Conservation (phyloP, 2,329 filamentous ascomycete genomes). For the Beauveria sp. region DNA sequence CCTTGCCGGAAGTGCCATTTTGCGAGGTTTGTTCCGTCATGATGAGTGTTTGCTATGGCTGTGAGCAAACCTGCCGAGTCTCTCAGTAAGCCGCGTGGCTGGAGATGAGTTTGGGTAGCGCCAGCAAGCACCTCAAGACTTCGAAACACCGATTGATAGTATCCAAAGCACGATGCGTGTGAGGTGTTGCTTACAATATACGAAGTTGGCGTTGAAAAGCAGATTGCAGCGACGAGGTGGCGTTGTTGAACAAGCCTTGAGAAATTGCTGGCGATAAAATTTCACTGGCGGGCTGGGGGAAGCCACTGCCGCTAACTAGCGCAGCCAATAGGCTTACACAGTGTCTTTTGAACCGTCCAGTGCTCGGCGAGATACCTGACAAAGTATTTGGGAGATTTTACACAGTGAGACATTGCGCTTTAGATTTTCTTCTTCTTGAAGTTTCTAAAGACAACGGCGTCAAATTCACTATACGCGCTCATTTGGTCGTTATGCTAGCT, state of each 20-base stretch:
- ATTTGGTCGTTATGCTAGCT: no score
- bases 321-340: slow-evolving; percentile 11
- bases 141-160: background rate
- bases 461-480: no score
- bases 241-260: slow-evolving; percentile 1
- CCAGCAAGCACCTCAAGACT: background rate
- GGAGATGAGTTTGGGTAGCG: background rate
- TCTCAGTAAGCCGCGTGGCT: background rate
- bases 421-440: no score
- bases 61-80: background rate
- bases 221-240: background rate
- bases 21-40: slow-evolving; percentile 21
- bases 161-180: background rate
- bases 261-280: background rate
- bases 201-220: background rate
- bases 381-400: no score
- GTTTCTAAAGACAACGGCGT: no score
- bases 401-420: no score
- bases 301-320: slow-evolving; percentile 1
- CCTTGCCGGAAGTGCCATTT: slow-evolving; percentile 1
- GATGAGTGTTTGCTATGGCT: background rate
- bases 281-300: background rate
- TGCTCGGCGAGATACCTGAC: no score
- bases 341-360: background rate
- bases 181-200: background rate